phyloP scores from a whole-genome alignment of 106 monocot genomes.

The Posidonia australis region DNA sequence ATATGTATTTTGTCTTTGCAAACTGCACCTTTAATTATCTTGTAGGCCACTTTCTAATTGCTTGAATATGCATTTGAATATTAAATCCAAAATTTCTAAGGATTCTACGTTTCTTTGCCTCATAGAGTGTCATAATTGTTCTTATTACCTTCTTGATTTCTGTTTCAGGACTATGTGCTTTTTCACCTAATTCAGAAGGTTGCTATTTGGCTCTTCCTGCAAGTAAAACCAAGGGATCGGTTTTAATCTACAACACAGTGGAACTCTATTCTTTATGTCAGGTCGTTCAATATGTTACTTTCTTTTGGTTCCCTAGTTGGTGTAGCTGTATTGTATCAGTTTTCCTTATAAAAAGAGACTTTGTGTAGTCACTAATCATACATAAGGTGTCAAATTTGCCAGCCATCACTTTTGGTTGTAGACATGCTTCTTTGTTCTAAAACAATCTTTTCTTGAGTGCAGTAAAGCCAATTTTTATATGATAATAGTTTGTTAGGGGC shows the following conservation, averaged over 20 bases:
- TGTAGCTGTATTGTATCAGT: too few relatives aligned
- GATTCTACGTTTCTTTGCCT: too few relatives aligned
- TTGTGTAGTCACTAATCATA: too few relatives aligned
- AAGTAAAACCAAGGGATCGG: slow-evolving; percentile 82
- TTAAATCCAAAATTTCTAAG: background rate
- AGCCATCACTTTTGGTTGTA: too few relatives aligned
- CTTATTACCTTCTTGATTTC: too few relatives aligned
- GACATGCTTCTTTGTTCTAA: background rate
- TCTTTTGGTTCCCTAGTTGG: background rate
- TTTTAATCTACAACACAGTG: slow-evolving; percentile 68
- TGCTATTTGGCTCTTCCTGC: slow-evolving; percentile 94
- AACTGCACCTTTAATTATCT: background rate
- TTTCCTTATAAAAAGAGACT: too few relatives aligned
- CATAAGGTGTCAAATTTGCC: too few relatives aligned
- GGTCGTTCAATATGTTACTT: slow-evolving; percentile 25
- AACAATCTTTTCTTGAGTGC: too few relatives aligned
- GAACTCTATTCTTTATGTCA: slow-evolving; percentile 78
- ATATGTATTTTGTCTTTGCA: background rate
- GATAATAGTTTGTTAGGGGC: too few relatives aligned
- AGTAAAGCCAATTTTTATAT: background rate
- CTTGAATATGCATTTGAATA: background rate
- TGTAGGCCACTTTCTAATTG: background rate
- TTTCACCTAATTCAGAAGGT: slow-evolving; percentile 71
- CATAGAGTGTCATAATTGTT: too few relatives aligned
- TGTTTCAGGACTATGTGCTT: slow-evolving; percentile 85